Evolutionary conservation across 805 yeast species (phyloP), one percentile per base, ranked within the genome.

Genomic region (Ogataea degrootiae): DNA sequence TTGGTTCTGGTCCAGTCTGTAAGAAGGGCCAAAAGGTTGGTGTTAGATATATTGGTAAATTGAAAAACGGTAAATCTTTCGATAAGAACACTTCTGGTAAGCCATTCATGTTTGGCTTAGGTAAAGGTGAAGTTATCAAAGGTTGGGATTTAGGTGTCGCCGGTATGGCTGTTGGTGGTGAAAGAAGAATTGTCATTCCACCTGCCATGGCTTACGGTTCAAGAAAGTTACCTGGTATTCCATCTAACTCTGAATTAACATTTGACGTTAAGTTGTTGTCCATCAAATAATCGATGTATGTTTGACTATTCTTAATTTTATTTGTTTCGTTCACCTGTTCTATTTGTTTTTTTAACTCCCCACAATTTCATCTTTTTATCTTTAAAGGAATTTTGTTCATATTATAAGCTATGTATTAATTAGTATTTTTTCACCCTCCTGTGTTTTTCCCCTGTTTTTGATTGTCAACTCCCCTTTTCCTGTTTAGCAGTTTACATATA

Each of bases 91-190:
- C 96, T 59, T 78, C 84, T 56, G 99, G 99, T 63, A 92, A 89
- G 76, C 99, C 99, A 64, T 94, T 94, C 71, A 71, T 73, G 55
- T 94, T 94, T 73, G 81, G 80, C 54, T 79, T 94, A 60, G 99
- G 99, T 63, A 87, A 85, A 69, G 99, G 98, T 66, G 99, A 94
- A 74, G 97, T 96, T 59, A 94, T 94, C 77, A 88, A 88, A 71
- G 99, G 98, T 56, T 94, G 96, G 88, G 99, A 94, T 68, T 79
- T 92, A 63, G 99, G 99, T 78, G 94, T 94, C 61, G 90, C 92
- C 50, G 98, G 98, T 68, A 91, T 94, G 97, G 83, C 96, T 48
- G 96, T 88, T 66, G 97, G 97, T 64, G 98, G 98, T 66, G 99
- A 94, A 79, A 91, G 99, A 80, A 84, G 98, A 76, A 89, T 94